A percentile compares a stretch with the other conserved stretches of the same genome.
These are phyloP conservation scores for Yamadazyma taylorii DNA, from an alignment of 1,139 yeast genomes.

Conservation along the genomic window DNA sequence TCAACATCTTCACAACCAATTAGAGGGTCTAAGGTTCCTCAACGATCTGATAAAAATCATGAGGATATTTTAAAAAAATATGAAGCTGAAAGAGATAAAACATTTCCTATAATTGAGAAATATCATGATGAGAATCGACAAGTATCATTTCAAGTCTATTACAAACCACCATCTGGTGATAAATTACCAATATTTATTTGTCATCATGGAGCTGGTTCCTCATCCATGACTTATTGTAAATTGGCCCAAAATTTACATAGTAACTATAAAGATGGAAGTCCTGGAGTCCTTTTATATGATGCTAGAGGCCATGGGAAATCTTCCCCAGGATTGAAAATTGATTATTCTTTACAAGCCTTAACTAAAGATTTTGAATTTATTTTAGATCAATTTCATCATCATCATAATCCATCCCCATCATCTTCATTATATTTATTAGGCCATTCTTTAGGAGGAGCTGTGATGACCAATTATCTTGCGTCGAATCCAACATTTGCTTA, in stretches of 20 bases:
- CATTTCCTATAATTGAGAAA: constrained; percentile 16
- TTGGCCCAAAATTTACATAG: constrained; percentile 36
- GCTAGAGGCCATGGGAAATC: constrained; percentile 77
- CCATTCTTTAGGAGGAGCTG: constrained; percentile 91
- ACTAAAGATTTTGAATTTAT: constrained; percentile 57
- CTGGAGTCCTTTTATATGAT: constrained; percentile 73
- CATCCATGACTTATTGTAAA: constrained; percentile 72
- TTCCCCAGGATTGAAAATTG: constrained; percentile 19
- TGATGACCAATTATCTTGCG: constrained; percentile 52
- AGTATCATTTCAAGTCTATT: constrained; percentile 53
- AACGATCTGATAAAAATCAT: constrained; percentile 16
- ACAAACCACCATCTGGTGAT: constrained; percentile 46
- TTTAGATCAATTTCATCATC: constrained; percentile 39
- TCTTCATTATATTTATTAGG: constrained; percentile 59
- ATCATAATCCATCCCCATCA: too few relatives aligned
- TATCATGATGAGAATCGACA: constrained; percentile 10
- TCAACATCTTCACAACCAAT: too few relatives aligned
- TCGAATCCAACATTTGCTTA: constrained; percentile 15
- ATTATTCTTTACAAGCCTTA: constrained; percentile 53
- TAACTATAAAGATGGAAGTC: constrained; percentile 18
- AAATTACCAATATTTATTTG: constrained; percentile 62
- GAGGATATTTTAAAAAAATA: constrained; percentile 21
- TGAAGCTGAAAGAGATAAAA: constrained; percentile 7
- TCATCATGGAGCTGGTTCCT: constrained; percentile 96
- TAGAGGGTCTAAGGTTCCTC: too few relatives aligned